Evolutionary conservation across 2,329 filamentous ascomycete species (phyloP), one percentile per base, ranked within the genome.

Genomic region (Domatiomyces globalis): DNA sequence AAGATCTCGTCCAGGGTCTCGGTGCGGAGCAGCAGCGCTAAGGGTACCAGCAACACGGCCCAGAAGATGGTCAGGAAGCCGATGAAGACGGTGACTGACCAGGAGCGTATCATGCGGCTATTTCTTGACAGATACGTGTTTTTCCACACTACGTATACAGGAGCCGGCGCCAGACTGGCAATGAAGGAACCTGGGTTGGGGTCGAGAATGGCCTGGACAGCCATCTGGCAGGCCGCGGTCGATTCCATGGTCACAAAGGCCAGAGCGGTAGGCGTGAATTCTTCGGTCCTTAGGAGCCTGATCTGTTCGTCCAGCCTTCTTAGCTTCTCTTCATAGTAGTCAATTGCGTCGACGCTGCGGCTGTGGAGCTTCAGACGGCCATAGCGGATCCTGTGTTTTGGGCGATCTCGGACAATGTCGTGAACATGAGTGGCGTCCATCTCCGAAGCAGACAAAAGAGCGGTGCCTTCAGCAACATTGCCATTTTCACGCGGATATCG

Each of bases 201-300:
- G 63, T 96, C 90, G 49, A 98, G 80, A 9, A 94, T 83, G 3
- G 92, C 89, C 67, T 98, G 92, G 44, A 95, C 87, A 20, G 89
- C 87, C 88, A 96, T 95, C 70, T 98, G 92, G 57, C 78, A 80
- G 18, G 89, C 84, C 12, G 89, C 86, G 48, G 95, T 92, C 2
- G 87, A 92, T 69, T 95, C 87, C 87, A 98, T 94, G 0, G 92
- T 96, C 42, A 98, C 86, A 66, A 98, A 95, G 1, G 94, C 94
- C 54, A 94, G 77, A 47, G 90, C 84, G 0, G 83, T 89, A 0
- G 92, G 75, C 5, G 76, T 71, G 61, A 88, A 96, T 2, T 84
- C 77, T 65, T 86, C 85, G 61, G 80, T 79, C 25, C 92, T 80
- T 9, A 87, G 79, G 6, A 69, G 68, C 6, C 69, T 67, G 48